Conservation (phyloP, 1,284 basidiomycete species). For the Malassezia nana region DNA sequence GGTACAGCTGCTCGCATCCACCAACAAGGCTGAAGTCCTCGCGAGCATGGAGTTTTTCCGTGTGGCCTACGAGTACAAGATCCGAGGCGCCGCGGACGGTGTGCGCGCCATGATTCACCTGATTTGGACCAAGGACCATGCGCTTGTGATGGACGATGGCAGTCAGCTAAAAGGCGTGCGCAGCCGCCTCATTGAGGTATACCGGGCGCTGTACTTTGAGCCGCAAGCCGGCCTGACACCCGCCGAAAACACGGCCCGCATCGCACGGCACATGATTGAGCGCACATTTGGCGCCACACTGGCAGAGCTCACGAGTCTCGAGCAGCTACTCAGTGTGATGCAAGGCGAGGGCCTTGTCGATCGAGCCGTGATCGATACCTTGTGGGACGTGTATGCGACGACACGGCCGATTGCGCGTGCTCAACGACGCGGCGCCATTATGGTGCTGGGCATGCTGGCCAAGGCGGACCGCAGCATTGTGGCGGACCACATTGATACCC, state of each 20-base stretch:
- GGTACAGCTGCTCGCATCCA: constrained; percentile 72
- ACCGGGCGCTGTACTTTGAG: constrained; percentile 76
- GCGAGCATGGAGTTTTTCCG: constrained; percentile 94
- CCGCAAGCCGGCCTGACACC: constrained; percentile 54
- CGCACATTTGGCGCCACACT: constrained; percentile 59
- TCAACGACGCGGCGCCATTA: constrained; percentile 84
- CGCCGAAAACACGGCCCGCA: constrained; percentile 80
- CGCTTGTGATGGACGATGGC: constrained; percentile 63
- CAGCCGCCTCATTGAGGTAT: constrained; percentile 77
- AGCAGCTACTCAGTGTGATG: constrained; percentile 91
- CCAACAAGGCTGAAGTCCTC: constrained; percentile 82
- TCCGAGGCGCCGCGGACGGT: constrained; percentile 57
- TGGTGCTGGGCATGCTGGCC: constrained; percentile 89
- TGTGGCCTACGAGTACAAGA: constrained; percentile 69
- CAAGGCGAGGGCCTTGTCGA: constrained; percentile 72
- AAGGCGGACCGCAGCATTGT: constrained; percentile 72
- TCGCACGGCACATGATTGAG: constrained; percentile 88
- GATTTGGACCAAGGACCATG: constrained; percentile 94
- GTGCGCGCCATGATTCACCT: constrained; percentile 95
- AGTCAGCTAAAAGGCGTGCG: constrained; percentile 82
- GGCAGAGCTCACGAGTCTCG: constrained; percentile 87
- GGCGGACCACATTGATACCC: constrained; percentile 72
- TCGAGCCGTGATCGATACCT: constrained; percentile 70
- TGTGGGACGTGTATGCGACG: constrained; percentile 80
- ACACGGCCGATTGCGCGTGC: constrained; percentile 55